Base-by-base conservation (phyloP, 2,329 filamentous ascomycete genomes). In the Neurospora crassa region DNA sequence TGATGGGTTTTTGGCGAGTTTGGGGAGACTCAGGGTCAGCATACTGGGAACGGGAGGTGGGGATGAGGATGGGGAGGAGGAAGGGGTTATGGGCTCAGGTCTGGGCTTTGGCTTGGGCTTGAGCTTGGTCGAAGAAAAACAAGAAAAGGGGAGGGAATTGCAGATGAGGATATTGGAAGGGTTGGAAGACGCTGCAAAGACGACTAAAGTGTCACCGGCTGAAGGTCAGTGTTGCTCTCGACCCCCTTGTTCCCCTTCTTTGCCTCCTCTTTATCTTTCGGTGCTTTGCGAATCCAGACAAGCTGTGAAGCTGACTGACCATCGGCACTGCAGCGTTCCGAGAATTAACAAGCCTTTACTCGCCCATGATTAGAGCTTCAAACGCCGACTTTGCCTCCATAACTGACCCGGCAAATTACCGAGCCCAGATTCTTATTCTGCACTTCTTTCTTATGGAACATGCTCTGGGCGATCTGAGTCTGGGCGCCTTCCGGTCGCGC, bases 391-490 rank as follows among this genome's bases (percentile, higher is more conserved):
- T 81, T 63, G 70, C 72, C 1, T 71, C 75, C 0, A 81, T 83
- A 40, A 72, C 77, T 18, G 74, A 81, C 41, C 74, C 78, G 0
- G 71, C 72, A 0, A 82, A 80, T 70, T 69, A 78, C 59, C 69
- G 74, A 3, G 78, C 78, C 0, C 81, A 80, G 47, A 74, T 83
- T 0, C 76, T 83, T 2, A 77, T 83, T 34, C 76, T 80, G 40
- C 81, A 83, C 71, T 79, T 82, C 70, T 77, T 81, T 5, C 73
- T 82, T 47, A 71, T 76, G 69, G 76, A 77, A 71, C 76, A 73
- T 53, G 70, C 70, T 24, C 72, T 77, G 14, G 76, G 75, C 14
- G 67, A 72, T 29, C 53, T 75, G 5, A 72, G 72, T 8, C 73
- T 77, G 4, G 73, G 73, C 6, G 5, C 37, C 3, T 72, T 71